Evolutionary conservation across 2,329 filamentous ascomycete species (phyloP).

Genomic region (Clonostachys byssicola): DNA sequence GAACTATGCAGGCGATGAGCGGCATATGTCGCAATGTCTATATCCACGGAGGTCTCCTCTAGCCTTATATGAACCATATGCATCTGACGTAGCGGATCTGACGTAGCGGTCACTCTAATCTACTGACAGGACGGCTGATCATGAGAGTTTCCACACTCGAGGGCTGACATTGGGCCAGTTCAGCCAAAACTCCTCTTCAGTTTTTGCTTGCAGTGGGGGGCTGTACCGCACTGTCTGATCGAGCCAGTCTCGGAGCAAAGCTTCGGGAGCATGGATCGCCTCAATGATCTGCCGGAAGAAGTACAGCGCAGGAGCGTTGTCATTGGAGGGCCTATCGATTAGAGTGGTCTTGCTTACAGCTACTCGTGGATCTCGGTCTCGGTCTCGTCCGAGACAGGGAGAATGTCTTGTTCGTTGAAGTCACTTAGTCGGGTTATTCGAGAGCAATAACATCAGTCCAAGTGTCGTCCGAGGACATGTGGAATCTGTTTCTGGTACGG

Average conservation of each 20-base stretch:
- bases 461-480: too few species aligned
- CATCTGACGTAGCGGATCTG: conserved; percentile 15
- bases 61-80: conserved; percentile 29
- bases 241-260: conserved; percentile 25
- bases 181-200: conserved; percentile 12
- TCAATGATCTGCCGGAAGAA: conserved; percentile 33
- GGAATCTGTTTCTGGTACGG: too few species aligned
- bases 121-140: conserved; percentile 32
- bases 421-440: conserved; percentile 8
- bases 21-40: conserved; percentile 33
- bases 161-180: conserved; percentile 21
- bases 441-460: neutral
- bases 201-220: conserved; percentile 14
- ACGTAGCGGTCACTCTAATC: conserved; percentile 21
- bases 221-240: conserved; percentile 21
- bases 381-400: conserved; percentile 15
- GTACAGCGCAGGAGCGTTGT: conserved; percentile 19
- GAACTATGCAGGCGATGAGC: conserved; percentile 7
- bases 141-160: conserved; percentile 31
- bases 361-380: conserved; percentile 12
- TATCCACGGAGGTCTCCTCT: conserved; percentile 24
- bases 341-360: conserved; percentile 15
- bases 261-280: conserved; percentile 21
- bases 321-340: conserved; percentile 6
- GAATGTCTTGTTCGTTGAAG: conserved; percentile 22